Evolutionary conservation across 2,329 filamentous ascomycete species (phyloP), one percentile per base, ranked within the genome.

Genomic region (Endocalyx cinctus): DNA sequence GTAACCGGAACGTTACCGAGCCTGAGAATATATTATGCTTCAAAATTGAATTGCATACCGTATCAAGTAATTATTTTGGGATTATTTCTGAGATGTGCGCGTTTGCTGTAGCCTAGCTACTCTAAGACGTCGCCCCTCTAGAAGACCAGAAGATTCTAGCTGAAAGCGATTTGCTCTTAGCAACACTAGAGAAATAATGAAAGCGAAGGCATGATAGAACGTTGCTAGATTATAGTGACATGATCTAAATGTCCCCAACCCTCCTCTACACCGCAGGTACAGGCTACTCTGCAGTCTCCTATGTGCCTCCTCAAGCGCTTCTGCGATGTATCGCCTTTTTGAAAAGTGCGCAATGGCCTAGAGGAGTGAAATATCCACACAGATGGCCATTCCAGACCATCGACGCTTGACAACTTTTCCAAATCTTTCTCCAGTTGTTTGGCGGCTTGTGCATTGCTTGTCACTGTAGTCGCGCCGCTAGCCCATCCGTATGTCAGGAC

Each of bases 401-500:
- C 46, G 8, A 51, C 27, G 8, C 15, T 37, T 4, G 47, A 34
- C 10, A 49, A 33, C 10, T 45, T 43, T 35, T 58, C 55, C n/a
- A 57, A 35, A 10, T 38, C 45, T 23, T 41, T 54, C 45, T 84
- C 77, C 27, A 89, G 75, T 43, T 80, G 72, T 43, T 77, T 83
- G 15, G 77, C 73, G 27, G 83, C 78, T 2, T 74, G 74, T 15
- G 74, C 70, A 51, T 89, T 88, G 41, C 79, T 82, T 4, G 82
- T 86, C 32, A 89, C 60, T 1, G 83, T 88, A 2, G 80, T 84
- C 17, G 73, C 52, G 1, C 70, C 64, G 7, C 64, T 60, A 8
- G 68, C 67, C 84, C 84, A 89, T 12, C 84, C 84, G 49, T 79
- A 79, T 33, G 84, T 63, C 50, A 88, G 86, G 7, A 87, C 82